A percentile compares a stretch with the other conserved stretches of the same genome.
Evolutionary conservation across 2,329 filamentous ascomycete genomes (phyloP).

Genomic region (Plectosphaerella plurivora): DNA sequence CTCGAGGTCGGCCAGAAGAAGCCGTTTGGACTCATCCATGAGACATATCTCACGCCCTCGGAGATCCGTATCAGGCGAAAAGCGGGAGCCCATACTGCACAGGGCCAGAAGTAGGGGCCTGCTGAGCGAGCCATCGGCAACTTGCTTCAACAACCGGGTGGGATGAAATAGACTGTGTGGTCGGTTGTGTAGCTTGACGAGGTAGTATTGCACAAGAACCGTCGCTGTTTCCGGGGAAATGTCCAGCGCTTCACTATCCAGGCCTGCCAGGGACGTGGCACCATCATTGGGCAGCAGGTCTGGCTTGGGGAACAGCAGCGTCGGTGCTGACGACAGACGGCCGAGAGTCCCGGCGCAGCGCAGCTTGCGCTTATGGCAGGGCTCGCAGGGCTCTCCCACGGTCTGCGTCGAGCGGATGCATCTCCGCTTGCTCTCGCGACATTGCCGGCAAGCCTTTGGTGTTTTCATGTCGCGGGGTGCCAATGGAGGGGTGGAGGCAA

Average conservation of each 20-base stretch:
- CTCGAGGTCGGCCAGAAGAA: constrained; percentile 15
- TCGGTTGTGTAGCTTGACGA: constrained; percentile 17
- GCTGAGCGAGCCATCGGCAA: constrained; percentile 4
- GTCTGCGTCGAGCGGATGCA: constrained; percentile 3
- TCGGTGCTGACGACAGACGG: not conserved
- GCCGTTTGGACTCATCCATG: constrained; percentile 12
- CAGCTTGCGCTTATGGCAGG: not conserved
- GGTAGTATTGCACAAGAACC: constrained; percentile 19
- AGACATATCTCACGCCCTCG: constrained; percentile 3
- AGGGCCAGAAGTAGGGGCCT: constrained; percentile 4
- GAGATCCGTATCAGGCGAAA: constrained; percentile 1
- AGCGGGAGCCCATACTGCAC: constrained; percentile 4
- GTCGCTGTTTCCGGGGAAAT: not conserved
- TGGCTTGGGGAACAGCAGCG: not conserved
- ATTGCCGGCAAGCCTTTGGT: constrained; percentile 8
- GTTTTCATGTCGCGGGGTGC: constrained; percentile 6
- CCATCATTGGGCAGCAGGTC: not conserved
- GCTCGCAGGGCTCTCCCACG: constrained; percentile 5
- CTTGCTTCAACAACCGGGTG: constrained; percentile 5
- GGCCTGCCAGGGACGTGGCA: not conserved
- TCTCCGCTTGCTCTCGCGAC: constrained; percentile 9
- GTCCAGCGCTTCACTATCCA: not conserved
- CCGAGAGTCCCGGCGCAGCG: not conserved
- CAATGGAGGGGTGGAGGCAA: no score
- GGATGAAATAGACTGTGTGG: constrained; percentile 20